These are phyloP conservation scores for Leccinum barrowsii DNA, from an alignment of 768 basidiomycete genomes.

Conservation along the genomic window DNA sequence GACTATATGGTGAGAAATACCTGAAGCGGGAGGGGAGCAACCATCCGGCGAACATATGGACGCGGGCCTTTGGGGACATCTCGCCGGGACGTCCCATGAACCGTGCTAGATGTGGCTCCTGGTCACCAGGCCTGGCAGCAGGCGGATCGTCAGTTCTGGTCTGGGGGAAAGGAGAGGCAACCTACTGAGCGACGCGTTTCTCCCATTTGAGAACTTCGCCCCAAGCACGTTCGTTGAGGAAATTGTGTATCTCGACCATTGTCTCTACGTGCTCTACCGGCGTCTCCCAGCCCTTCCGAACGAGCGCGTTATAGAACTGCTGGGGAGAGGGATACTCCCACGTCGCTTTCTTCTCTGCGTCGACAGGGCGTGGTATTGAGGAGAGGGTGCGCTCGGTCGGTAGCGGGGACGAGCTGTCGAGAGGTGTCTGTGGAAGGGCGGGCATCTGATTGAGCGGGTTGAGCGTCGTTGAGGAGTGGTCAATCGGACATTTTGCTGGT, in stretches of 20 bases:
- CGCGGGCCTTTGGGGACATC: constrained; percentile 89
- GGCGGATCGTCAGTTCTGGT: not conserved
- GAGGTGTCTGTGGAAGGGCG: constrained; percentile 61
- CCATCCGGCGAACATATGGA: constrained; percentile 85
- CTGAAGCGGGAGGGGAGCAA: constrained; percentile 87
- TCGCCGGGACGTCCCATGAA: constrained; percentile 92
- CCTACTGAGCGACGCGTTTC: constrained; percentile 42
- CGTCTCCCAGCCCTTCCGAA: constrained; percentile 95
- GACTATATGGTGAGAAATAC: constrained; percentile 42
- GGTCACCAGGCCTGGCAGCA: constrained; percentile 43
- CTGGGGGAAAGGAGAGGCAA: not conserved
- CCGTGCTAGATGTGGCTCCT: constrained; percentile 70
- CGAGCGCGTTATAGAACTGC: constrained; percentile 96
- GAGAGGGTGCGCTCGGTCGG: constrained; percentile 75
- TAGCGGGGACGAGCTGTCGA: constrained; percentile 53
- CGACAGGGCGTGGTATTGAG: constrained; percentile 73
- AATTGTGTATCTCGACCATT: constrained; percentile 99
- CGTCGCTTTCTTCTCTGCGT: constrained; percentile 26
- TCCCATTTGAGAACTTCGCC: constrained; percentile 94
- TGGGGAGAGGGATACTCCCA: constrained; percentile 99
- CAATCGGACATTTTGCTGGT: constrained; percentile 26
- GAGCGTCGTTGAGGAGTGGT: constrained; percentile 45
- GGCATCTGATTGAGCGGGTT: constrained; percentile 89
- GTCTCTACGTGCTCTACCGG: constrained; percentile 94
- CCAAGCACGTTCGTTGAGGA: constrained; percentile 97